Base-by-base conservation (phyloP, 768 basidiomycete species). In the Boletus subparvulus region DNA sequence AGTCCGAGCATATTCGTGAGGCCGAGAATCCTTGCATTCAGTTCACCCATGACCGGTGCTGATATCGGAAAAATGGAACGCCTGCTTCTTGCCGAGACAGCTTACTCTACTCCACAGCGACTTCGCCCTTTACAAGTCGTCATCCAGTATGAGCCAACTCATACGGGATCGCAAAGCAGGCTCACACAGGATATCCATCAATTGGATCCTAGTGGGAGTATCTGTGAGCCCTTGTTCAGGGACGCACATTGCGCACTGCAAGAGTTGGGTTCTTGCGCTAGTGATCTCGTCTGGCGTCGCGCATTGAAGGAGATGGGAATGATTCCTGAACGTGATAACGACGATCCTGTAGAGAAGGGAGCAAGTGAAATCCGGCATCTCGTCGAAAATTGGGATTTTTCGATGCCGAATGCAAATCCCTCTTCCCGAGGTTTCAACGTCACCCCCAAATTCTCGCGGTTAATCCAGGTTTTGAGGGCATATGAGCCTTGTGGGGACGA, bases 271-370 rank as follows among this genome's bases (percentile, higher is more conserved):
- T 61, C 78, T 37, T 90, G 86, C 60, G 89, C 86, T 47, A 77
- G 84, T 37, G 87, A 91, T 61, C 72, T 90, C 36, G 73, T 87
- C 47, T 92, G 87, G 89, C 77, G 84, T 59, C 78, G 78, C 42
- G 78, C 78, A 21, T 60, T 81, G 45, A 78, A 74, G 58, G 77
- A 78, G 49, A 54, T 63, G 11, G 56, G 59, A 44, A 56, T 66
- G 47, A 61, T 63, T n/a, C 65, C 68, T n/a, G 71, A 69, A 47
- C 67, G 74, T 46, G 73, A 78, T 17, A 67, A 73, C n/a, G 70
- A 73, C 43, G 75, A 75, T 8, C 48, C 51, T 52, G 43, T 24
- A 61, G 66, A 43, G 61, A 72, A 52, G 56, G 61, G 64, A 33
- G 47, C 62, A 36, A 64, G 59, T 37, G 61, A 72, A 47, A 60